These are phyloP conservation scores for Quercus engelmannii DNA, from an alignment of 306 rosid species.

Conservation along the genomic window DNA sequence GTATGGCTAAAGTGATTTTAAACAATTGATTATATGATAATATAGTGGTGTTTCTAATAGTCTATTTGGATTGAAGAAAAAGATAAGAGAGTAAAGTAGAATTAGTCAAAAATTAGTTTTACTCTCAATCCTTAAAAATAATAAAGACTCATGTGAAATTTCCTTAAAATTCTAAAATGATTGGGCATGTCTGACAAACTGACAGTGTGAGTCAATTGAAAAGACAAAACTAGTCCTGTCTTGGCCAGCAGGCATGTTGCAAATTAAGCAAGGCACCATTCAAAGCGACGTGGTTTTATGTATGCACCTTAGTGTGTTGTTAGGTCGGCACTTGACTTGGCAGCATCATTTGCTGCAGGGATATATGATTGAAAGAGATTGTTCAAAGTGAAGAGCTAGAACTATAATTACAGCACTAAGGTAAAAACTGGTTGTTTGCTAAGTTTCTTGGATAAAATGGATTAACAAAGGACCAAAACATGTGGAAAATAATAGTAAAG, in stretches of 20 bases:
- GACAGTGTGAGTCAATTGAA: too few species aligned
- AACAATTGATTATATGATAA: not conserved
- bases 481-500: not conserved
- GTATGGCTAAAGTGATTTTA: not conserved
- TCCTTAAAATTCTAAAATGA: too few species aligned
- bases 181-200: too few species aligned
- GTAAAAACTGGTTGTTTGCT: not conserved
- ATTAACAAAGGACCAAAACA: not conserved
- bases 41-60: not conserved
- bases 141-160: too few species aligned
- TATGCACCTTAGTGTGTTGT: not conserved
- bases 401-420: not conserved
- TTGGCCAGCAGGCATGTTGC: not conserved
- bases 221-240: not conserved
- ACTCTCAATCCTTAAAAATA: too few species aligned
- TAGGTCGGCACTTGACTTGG: not conserved
- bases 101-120: accelerated
- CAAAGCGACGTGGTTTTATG: not conserved
- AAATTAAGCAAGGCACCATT: not conserved
- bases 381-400: not conserved
- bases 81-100: accelerated
- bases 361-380: not conserved
- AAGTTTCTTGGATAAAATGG: not conserved
- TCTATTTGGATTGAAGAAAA: accelerated
- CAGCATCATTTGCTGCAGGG: not conserved